These are phyloP conservation scores for Zopfia rhizophila DNA, from an alignment of 2,329 filamentous ascomycete genomes.

Conservation along the genomic window DNA sequence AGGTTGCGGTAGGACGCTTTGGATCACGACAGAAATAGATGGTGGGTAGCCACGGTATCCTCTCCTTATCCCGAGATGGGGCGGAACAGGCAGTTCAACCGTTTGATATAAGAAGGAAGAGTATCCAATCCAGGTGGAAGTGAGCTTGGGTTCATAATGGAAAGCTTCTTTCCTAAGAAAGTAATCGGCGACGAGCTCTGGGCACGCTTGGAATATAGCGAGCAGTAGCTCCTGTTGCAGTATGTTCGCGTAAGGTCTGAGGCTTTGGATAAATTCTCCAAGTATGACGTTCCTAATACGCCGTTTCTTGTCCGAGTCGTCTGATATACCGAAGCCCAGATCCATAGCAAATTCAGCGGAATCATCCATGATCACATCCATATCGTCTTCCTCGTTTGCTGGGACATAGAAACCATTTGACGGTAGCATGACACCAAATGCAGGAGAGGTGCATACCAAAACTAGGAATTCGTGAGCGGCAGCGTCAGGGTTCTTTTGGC, in stretches of 20 bases:
- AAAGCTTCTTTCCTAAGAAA: constrained; percentile 81
- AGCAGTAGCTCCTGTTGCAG: constrained; percentile 85
- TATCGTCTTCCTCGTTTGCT: constrained; percentile 68
- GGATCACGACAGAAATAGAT: constrained; percentile 79
- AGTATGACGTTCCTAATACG: constrained; percentile 83
- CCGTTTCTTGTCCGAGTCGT: constrained; percentile 75
- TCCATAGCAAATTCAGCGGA: constrained; percentile 64
- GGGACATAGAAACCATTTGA: constrained; percentile 88
- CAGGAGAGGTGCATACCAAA: constrained; percentile 76
- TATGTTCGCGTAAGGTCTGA: constrained; percentile 84
- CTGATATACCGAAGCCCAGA: constrained; percentile 74
- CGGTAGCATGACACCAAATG: constrained; percentile 78
- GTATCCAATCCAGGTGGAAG: constrained; percentile 94
- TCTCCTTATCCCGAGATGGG: constrained; percentile 73
- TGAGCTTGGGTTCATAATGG: constrained; percentile 89
- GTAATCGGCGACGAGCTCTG: constrained; percentile 89
- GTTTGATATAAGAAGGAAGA: constrained; percentile 87
- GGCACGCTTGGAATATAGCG: constrained; percentile 80
- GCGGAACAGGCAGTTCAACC: constrained; percentile 78
- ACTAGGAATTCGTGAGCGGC: constrained; percentile 80
- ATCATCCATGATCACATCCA: constrained; percentile 47
- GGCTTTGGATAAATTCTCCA: constrained; percentile 78
- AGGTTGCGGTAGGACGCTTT: constrained; percentile 86
- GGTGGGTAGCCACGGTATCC: constrained; percentile 76
- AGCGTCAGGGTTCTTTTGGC: constrained; percentile 68